These are phyloP conservation scores for Cladophialophora exuberans DNA, from an alignment of 2,329 filamentous ascomycete genomes.

Conservation along the genomic window DNA sequence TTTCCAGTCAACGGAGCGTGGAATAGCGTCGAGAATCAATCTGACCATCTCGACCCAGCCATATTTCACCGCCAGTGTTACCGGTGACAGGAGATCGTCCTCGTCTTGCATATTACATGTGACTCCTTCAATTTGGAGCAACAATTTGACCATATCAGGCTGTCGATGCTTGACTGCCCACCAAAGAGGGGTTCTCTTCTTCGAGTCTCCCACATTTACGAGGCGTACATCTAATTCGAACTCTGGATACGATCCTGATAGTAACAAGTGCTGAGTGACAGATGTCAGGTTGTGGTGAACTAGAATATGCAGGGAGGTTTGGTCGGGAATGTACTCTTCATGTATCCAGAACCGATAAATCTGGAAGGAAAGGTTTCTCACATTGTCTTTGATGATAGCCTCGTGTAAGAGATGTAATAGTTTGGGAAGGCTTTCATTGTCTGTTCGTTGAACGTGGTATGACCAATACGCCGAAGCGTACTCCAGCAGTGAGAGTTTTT, in stretches of 20 bases:
- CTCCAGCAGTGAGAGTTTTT: background rate
- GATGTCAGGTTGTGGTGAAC: background rate
- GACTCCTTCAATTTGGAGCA: background rate
- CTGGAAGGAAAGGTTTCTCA: background rate
- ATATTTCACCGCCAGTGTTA: background rate
- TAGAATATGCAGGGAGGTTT: background rate
- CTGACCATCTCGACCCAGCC: background rate
- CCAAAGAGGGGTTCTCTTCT: background rate
- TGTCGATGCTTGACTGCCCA: background rate
- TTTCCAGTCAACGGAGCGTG: background rate
- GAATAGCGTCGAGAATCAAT: background rate
- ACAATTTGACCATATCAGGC: background rate
- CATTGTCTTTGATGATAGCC: background rate
- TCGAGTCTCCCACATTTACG: background rate
- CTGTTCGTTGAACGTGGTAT: background rate
- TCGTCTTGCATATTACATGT: background rate
- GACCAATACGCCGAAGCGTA: background rate
- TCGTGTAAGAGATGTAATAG: background rate
- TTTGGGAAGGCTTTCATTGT: background rate
- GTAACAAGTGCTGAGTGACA: background rate
- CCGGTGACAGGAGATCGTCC: background rate
- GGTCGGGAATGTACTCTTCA: constrained; percentile 4
- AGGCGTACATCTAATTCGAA: background rate
- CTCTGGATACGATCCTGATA: background rate
- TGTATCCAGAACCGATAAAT: background rate